Base-by-base conservation (phyloP, 371 early-diverging fungal species). In the Vittaforma corneae region DNA sequence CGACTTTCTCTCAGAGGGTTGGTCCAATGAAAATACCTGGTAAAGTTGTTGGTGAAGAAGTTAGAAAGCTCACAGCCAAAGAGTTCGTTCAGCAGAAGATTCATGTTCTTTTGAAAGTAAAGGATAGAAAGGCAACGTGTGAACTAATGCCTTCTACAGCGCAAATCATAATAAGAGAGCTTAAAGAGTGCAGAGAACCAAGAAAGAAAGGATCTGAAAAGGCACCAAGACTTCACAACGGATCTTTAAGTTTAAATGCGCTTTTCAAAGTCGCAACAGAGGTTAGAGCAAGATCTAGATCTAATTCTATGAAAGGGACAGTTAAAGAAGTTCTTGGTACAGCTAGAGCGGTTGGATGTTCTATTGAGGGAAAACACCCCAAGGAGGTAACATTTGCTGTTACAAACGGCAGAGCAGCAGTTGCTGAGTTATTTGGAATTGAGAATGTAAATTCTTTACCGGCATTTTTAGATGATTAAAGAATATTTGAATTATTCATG, bases 1-100 rank as follows among this genome's bases (percentile, higher is more conserved):
- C 93, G 75, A 87, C 90, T 70, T 88, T 97, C 62, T 95, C 95
- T 60, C 96, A 94, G 81, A 94, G 92, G 86, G 89, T 94, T 76
- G 98, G 96, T 87, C 95, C 95, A 74, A 87, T 94, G 75, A 97
- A 97, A 88, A 83, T 97, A 63, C 87, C 92, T 57, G 94, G 96
- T 82, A 97, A 97, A 86, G 93, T 93, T 85, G 91, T 95, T 72
- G 96, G 95, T 82, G 98, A 96, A 84, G 97, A 96, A 82, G 93
- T 97, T 71, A 93, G 92, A 83, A 94, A 95, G 87, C 92, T 90
- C 75, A 96, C 97, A 76, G 84, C 86, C 81, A 62, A 48, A 29
- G 93, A 91, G 77, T 97, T 88, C 87, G 92, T 92, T 85, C 91
- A 94, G 83, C 87, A 94, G 62, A 88, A 91, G 81, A 87, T 98